Evolutionary conservation across 108 stramenopile species (phyloP).

Genomic region (Fragilariopsis cylindrus): DNA sequence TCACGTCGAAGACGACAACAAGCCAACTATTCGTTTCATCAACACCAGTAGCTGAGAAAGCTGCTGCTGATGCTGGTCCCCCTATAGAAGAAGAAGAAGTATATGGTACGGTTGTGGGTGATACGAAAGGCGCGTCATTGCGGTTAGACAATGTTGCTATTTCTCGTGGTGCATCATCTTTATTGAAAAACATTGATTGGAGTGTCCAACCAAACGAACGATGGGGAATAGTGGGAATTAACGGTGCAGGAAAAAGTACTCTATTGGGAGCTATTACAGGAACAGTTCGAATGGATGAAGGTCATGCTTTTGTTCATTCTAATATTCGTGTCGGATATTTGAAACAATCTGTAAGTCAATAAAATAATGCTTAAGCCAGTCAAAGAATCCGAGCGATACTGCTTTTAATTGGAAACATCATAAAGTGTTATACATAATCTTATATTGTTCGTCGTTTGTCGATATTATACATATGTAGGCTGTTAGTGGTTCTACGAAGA

Average conservation of each 20-base stretch:
- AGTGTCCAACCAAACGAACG: conserved; percentile 62
- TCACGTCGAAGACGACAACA: too few species aligned
- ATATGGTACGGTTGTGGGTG: conserved; percentile 37
- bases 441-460: background rate
- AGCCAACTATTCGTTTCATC: too few species aligned
- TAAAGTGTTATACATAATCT: background rate
- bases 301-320: conserved; percentile 51
- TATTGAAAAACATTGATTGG: conserved; percentile 57
- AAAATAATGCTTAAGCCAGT: background rate
- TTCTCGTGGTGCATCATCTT: conserved; percentile 48
- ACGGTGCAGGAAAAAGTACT: conserved; percentile 58
- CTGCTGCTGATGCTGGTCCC: background rate
- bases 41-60: background rate
- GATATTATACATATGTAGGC: conserved; percentile 48
- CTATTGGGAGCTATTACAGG: conserved; percentile 68
- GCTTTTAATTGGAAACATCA: too few species aligned
- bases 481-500: conserved; percentile 81
- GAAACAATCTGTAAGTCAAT: conserved; percentile 39
- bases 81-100: conserved; percentile 3
- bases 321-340: conserved; percentile 75
- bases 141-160: conserved; percentile 61
- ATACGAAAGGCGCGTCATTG: conserved; percentile 64
- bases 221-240: conserved; percentile 72
- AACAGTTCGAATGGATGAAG: conserved; percentile 58
- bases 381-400: background rate